These are phyloP conservation scores for Thyridium curvatum DNA, from an alignment of 2,329 filamentous ascomycete genomes.

Conservation along the genomic window DNA sequence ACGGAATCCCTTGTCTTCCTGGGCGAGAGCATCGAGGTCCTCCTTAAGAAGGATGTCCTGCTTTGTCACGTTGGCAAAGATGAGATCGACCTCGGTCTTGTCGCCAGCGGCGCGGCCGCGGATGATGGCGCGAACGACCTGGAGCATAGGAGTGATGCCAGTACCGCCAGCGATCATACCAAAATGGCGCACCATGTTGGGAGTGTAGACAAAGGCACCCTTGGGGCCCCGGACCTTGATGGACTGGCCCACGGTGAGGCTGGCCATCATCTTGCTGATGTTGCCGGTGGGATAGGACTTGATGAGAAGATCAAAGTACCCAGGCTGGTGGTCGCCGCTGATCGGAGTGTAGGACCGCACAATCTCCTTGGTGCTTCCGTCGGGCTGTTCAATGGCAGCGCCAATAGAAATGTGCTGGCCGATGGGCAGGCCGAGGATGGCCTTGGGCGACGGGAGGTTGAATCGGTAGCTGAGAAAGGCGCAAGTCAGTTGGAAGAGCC, in stretches of 20 bases:
- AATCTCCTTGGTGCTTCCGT: constrained; percentile 74
- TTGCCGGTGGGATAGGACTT: constrained; percentile 97
- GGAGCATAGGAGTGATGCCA: constrained; percentile 97
- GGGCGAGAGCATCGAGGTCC: constrained; percentile 74
- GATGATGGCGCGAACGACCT: constrained; percentile 87
- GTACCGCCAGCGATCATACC: constrained; percentile 98
- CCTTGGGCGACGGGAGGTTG: constrained; percentile 66
- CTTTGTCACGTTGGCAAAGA: constrained; percentile 92
- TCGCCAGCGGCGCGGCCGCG: constrained; percentile 74
- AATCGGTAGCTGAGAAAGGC: constrained; percentile 73
- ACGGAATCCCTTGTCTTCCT: constrained; percentile 73
- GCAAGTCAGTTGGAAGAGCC: not conserved
- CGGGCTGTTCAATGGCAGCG: constrained; percentile 60
- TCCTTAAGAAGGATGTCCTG: constrained; percentile 93
- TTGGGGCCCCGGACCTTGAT: constrained; percentile 93
- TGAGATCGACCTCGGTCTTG: constrained; percentile 83
- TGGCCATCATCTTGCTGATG: constrained; percentile 89
- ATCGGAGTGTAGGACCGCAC: constrained; percentile 91
- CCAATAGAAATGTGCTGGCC: constrained; percentile 98
- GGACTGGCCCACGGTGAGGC: constrained; percentile 72
- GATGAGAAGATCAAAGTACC: constrained; percentile 93
- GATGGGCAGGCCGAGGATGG: constrained; percentile 92
- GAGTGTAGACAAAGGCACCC: constrained; percentile 94
- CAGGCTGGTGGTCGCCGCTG: constrained; percentile 80
- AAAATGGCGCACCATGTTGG: constrained; percentile 93